A percentile compares a stretch with the other conserved stretches of the same genome.
phyloP scores from a whole-genome alignment of 179 eudicot species.

The Corrigiola litoralis region DNA sequence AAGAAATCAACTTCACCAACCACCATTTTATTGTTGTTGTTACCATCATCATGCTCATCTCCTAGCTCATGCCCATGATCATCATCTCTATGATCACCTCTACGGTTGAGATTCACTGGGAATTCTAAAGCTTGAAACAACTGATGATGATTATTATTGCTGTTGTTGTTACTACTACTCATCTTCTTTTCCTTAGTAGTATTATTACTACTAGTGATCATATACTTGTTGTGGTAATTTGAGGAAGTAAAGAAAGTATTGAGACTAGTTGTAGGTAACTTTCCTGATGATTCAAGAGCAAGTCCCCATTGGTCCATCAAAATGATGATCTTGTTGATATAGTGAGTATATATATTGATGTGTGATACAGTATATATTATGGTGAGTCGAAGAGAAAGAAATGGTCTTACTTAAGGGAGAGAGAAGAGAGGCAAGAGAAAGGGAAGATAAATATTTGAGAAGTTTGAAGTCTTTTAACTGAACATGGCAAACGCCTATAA shows the following conservation, averaged over 20 bases:
- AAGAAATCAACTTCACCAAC: constrained; percentile 54
- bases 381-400: not conserved
- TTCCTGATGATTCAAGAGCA: constrained; percentile 35
- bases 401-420: not conserved
- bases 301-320: constrained; percentile 72
- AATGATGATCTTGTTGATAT: not conserved
- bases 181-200: not conserved
- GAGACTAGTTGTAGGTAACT: constrained; percentile 1
- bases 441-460: not conserved
- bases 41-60: not conserved
- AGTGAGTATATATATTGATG: not conserved
- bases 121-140: constrained; percentile 23
- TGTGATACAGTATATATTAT: no score
- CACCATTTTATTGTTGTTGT: not conserved
- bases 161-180: not conserved
- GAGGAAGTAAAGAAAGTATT: constrained; percentile 4
- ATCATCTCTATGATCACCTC: constrained; percentile 12
- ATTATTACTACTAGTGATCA: not conserved
- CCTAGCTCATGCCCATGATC: not conserved
- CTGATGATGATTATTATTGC: not conserved
- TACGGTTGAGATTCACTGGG: constrained; percentile 19
- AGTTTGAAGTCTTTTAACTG: constrained; percentile 31
- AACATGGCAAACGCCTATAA: constrained; percentile 22
- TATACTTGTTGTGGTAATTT: not conserved
- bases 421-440: not conserved